phyloP scores from a whole-genome alignment of 129 eudicot genomes.

The Sambucus nigra region DNA sequence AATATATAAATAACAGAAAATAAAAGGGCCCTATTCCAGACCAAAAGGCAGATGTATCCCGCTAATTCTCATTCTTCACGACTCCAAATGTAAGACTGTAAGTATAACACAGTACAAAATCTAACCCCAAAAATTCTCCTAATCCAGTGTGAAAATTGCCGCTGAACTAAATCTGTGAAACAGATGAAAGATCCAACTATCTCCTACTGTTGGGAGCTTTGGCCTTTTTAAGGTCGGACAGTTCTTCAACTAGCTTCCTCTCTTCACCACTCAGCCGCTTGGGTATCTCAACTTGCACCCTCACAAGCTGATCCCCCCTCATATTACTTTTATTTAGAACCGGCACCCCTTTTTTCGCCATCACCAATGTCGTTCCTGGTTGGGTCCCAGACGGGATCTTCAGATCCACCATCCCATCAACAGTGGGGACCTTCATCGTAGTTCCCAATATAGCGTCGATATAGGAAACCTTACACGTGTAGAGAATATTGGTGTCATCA shows the following conservation, averaged over 20 bases:
- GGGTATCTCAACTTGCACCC: constrained; percentile 86
- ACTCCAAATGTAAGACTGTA: too few relatives aligned
- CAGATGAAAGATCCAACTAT: constrained; percentile 13
- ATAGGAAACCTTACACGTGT: constrained; percentile 68
- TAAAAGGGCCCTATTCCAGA: background rate
- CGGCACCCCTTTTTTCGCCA: constrained; percentile 90
- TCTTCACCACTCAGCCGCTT: constrained; percentile 66
- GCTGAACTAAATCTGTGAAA: background rate
- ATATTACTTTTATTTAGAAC: constrained; percentile 43
- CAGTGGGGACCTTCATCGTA: constrained; percentile 68
- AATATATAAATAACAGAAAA: background rate
- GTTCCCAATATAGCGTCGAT: constrained; percentile 88
- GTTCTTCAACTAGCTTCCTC: constrained; percentile 70
- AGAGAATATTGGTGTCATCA: constrained; percentile 78
- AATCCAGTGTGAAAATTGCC: background rate
- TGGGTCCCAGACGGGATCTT: constrained; percentile 87
- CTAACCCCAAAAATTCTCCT: background rate
- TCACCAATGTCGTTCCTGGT: constrained; percentile 77
- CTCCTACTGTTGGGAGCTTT: constrained; percentile 46
- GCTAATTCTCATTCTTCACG: background rate
- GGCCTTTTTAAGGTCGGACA: constrained; percentile 48
- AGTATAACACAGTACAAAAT: background rate
- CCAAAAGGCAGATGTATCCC: background rate
- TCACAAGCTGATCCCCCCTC: constrained; percentile 96
- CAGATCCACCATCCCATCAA: constrained; percentile 75